Base-by-base conservation (phyloP, 2,329 filamentous ascomycete genomes). In the Pseudogymnoascus sp. region DNA sequence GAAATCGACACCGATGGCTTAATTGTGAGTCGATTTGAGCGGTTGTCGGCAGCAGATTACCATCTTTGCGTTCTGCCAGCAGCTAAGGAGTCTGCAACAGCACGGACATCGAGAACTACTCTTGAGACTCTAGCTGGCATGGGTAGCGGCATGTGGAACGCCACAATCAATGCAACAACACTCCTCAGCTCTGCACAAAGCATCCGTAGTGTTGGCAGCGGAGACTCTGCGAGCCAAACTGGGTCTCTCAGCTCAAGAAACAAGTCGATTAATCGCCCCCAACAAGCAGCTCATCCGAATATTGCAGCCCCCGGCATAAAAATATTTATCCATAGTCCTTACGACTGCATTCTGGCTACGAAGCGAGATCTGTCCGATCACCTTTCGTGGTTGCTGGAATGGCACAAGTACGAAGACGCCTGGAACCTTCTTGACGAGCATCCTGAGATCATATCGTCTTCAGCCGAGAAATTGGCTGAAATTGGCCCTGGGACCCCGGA, bases 301-400 rank as follows among this genome's bases (percentile, higher is more conserved):
- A 64, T 71, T 35, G 63, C 64, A 17, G 65, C 80, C 8, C 77
- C 81, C 37, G 86, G 86, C 5, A 78, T 87, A 66, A 89, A 97
- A 70, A 89, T 99, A 13, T 97, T 97, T 71, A 90, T 99, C 40
- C 92, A 96, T 69, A 97, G 92, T 68, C 94, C 94, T 0, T 99
- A 95, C 71, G 94, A 99, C 74, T 97, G 92, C 69, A 88, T 97
- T n/a, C 78, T 97, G 61, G 90, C 91, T 0, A 90, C 94, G 2
- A 92, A 92, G 71, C 82, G 94, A 67, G 92, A 96, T 69, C 79
- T 96, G 13, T 79, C 85, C 3, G 94, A 99, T 74, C 92, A 96
- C 69, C 77, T 97, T 21, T 78, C 81, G 6, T 99, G 93, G 93
- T 79, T 97, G 11, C 72, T 96, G 29, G 89, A 93, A 63, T 90